Evolutionary conservation across 192 early-diverging fungal genomes (phyloP), one percentile per base, ranked within the genome.

Genomic region (Coemansia sp.): DNA sequence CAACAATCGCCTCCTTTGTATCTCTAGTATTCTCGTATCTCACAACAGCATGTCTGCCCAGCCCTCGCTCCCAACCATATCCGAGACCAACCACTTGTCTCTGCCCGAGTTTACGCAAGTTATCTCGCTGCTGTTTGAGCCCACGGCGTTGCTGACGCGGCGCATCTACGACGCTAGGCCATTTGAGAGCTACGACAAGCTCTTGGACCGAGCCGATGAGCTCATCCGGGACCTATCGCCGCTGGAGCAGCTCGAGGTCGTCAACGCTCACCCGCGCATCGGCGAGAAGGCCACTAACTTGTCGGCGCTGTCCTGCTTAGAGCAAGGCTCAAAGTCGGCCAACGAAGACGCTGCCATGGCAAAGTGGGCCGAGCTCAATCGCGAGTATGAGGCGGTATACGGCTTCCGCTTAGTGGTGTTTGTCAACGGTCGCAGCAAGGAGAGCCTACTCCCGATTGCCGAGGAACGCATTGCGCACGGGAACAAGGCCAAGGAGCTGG

Each of bases 251-350:
- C 73, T 94, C 29, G 87, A 87, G 19, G 86, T 97, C 11, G 88
- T 97, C 67, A 95, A 95, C 73, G 94, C 94, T 2, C 95, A 97
- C 69, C 93, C 95, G 24, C 87, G 93, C 22, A 93, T 97, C 65
- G 95, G 95, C 61, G 91, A 89, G 41, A 85, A 76, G 59, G 87
- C 88, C 29, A 76, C 68, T 19, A 88, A 88, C 35, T 84, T 94
- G 35, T 94, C 92, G 6, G 87, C 87, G 12, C 67, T 91, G 61
- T 92, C 90, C 14, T 70, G 87, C 43, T 86, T 86, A 46, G 92
- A 94, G 64, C 92, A 94, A 74, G 78, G 85, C 15, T 65, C 75
- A 17, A 63, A 68, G 7, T 59, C 86, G 45, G 79, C 74, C 60
- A 83, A 87, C 43, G 83, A 88, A 41, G 86, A 90, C 41, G 66